Conservation (phyloP, 148 eudicot genomes). For the Camellia japonica region DNA sequence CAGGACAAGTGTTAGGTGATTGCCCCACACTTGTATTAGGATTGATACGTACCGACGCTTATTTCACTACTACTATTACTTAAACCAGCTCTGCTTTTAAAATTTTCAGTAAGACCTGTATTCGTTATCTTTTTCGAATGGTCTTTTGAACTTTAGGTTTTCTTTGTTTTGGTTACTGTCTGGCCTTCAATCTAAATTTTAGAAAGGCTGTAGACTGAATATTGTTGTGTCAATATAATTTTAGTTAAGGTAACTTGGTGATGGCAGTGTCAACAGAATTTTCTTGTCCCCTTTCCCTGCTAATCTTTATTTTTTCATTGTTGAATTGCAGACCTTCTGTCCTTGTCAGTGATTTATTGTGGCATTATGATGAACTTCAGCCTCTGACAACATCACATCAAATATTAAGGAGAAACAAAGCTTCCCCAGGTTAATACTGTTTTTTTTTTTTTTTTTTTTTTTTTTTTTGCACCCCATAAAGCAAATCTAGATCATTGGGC, state of each 20-base stretch:
- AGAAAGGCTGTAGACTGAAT: not conserved
- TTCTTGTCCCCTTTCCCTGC: not conserved
- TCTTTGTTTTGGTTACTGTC: not conserved
- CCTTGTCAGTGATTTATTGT: constrained; percentile 82
- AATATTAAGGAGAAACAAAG: constrained; percentile 51
- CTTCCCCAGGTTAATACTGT: constrained; percentile 46
- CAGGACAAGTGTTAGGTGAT: too few species aligned
- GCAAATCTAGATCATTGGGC: constrained; percentile 1
- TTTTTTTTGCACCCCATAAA: not conserved
- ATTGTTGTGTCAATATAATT: not conserved
- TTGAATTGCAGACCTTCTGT: constrained; percentile 71
- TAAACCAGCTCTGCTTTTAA: not conserved
- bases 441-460: not conserved
- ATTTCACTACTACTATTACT: too few species aligned
- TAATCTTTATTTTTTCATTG: constrained; percentile 1
- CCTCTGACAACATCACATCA: constrained; percentile 48
- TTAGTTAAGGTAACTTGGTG: too few species aligned
- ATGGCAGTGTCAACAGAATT: too few species aligned
- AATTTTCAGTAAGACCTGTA: not conserved
- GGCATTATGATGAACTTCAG: constrained; percentile 59
- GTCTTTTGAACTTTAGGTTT: not conserved
- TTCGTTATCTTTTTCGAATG: not conserved
- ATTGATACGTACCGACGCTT: too few species aligned
- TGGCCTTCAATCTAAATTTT: not conserved
- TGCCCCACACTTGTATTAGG: too few species aligned